Evolutionary conservation across 352 stramenopile species (phyloP).

Genomic region (Achlya hypogyna): DNA sequence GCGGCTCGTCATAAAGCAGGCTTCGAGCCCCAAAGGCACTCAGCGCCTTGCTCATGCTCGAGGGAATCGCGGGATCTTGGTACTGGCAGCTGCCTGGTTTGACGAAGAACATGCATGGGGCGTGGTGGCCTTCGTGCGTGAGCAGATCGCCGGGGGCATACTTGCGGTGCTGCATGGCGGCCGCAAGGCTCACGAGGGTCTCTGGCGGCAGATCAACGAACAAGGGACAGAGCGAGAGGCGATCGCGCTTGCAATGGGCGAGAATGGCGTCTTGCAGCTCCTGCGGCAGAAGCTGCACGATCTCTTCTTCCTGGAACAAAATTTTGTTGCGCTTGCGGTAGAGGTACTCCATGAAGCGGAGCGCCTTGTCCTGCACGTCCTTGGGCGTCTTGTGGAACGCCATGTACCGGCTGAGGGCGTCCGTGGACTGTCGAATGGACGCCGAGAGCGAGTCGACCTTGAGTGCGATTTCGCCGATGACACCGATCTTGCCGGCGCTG

Average conservation of each 20-base stretch:
- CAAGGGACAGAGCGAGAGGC: background rate
- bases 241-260: constrained; percentile 9
- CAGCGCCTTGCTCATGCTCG: constrained; percentile 3
- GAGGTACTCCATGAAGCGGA: constrained; percentile 18
- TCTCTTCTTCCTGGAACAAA: constrained; percentile 17
- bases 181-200: background rate
- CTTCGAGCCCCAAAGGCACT: constrained; percentile 12
- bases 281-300: constrained; percentile 6
- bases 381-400: constrained; percentile 11
- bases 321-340: constrained; percentile 18
- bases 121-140: background rate
- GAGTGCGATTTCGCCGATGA: constrained; percentile 18
- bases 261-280: constrained; percentile 15
- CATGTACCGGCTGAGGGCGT: constrained; percentile 19
- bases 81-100: constrained; percentile 15
- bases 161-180: background rate
- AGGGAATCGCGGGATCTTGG: constrained; percentile 3
- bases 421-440: constrained; percentile 13
- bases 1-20: constrained; percentile 12
- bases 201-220: constrained; percentile 1
- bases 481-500: constrained; percentile 18
- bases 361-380: background rate
- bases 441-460: constrained; percentile 17
- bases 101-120: constrained; percentile 14
- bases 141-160: constrained; percentile 5